Percentiles rank a stretch among this genome's conserved stretches.
Conservation (phyloP, 176 grass and related monocot species). For the Raddia distichophylla region DNA sequence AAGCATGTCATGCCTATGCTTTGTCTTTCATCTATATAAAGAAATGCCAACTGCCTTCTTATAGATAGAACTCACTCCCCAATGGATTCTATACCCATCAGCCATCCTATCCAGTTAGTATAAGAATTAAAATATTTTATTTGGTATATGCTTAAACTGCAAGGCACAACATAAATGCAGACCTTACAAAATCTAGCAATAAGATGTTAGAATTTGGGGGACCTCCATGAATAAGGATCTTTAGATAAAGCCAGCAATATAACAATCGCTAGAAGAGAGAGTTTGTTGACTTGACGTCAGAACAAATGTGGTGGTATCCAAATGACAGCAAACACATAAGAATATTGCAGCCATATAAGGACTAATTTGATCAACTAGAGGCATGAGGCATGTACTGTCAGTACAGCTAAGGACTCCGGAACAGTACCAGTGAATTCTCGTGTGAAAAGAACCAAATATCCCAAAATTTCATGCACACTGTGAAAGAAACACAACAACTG, state of each 20-base stretch:
- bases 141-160: background rate
- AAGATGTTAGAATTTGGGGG: background rate
- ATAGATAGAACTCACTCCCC: background rate
- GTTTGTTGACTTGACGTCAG: background rate
- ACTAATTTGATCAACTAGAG: background rate
- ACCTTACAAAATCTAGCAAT: background rate
- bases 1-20: background rate
- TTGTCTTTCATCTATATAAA: constrained; percentile 24
- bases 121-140: background rate
- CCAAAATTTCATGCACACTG: background rate
- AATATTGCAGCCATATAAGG: background rate
- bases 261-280: background rate
- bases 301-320: background rate
- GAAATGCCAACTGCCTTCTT: background rate
- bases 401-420: background rate
- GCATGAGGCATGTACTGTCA: background rate
- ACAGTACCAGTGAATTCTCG: background rate
- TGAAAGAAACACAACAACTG: background rate
- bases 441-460: background rate
- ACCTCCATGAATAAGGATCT: constrained; percentile 3
- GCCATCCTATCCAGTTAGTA: background rate
- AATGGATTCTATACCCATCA: background rate
- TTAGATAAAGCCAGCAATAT: background rate
- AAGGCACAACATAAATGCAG: background rate
- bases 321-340: background rate